These are phyloP conservation scores for Penicillium argentinense DNA, from an alignment of 495 filamentous ascomycete genomes.

Conservation along the genomic window DNA sequence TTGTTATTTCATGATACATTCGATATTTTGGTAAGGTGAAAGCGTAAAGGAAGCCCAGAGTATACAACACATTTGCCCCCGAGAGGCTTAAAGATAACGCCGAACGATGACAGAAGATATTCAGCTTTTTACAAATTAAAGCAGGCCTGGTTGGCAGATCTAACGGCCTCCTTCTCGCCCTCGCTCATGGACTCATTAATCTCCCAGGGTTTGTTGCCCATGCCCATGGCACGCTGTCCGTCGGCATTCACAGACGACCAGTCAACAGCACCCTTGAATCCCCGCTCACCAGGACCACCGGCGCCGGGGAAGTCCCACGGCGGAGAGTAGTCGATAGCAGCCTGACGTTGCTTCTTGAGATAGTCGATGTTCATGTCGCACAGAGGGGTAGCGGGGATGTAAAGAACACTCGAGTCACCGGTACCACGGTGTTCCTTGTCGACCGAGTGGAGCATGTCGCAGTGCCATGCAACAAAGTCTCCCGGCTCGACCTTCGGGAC, in stretches of 20 bases:
- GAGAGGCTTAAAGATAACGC: no score
- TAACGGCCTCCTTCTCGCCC: slow-evolving; percentile 58
- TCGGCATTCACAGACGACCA: slow-evolving; percentile 39
- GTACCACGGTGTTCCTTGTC: slow-evolving; percentile 73
- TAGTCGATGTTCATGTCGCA: slow-evolving; percentile 73
- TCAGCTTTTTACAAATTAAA: slow-evolving; percentile 32
- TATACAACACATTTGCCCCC: no score
- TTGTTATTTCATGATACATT: no score
- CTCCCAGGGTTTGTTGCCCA: slow-evolving; percentile 50
- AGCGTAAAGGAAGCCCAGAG: no score
- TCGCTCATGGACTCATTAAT: slow-evolving; percentile 45
- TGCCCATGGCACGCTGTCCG: slow-evolving; percentile 60
- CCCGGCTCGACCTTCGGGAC: slow-evolving; percentile 75
- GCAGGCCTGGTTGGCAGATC: slow-evolving; percentile 58
- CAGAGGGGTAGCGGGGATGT: slow-evolving; percentile 82
- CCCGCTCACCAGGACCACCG: slow-evolving; percentile 48
- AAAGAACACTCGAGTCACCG: slow-evolving; percentile 75
- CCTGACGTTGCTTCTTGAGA: slow-evolving; percentile 64
- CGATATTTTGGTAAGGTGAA: no score
- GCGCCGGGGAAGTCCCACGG: slow-evolving; percentile 63
- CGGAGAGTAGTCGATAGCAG: slow-evolving; percentile 43
- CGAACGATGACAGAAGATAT: no score
- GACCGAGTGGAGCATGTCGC: slow-evolving; percentile 78
- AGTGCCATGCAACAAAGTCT: slow-evolving; percentile 91
- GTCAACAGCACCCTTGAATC: slow-evolving; percentile 41